These are phyloP conservation scores for Gorgonomyces haynaldii DNA, from an alignment of 192 early-diverging fungal species.

Conservation along the genomic window DNA sequence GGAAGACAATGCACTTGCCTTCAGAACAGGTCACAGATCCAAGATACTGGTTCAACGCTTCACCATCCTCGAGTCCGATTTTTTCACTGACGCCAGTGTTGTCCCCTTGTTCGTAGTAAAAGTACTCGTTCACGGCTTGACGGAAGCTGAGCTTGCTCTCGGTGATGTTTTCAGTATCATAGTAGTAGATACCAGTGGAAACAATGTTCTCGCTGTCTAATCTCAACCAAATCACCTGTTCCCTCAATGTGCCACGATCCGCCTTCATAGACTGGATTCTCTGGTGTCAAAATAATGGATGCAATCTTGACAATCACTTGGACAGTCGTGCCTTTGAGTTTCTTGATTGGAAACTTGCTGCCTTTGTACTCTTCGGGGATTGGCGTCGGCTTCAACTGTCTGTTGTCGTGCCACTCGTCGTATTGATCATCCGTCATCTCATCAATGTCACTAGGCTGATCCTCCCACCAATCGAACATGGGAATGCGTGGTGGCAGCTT, in stretches of 20 bases:
- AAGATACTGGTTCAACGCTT: slow-evolving; percentile 21
- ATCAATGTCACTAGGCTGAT: background rate
- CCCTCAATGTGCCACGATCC: slow-evolving; percentile 63
- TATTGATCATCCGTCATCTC: slow-evolving; percentile 17
- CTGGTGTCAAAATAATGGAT: slow-evolving; percentile 50
- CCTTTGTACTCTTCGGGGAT: background rate
- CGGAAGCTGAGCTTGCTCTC: slow-evolving; percentile 48
- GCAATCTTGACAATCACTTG: slow-evolving; percentile 65
- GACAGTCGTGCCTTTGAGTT: slow-evolving; percentile 24
- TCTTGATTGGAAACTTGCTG: slow-evolving; percentile 11
- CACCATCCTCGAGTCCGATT: slow-evolving; percentile 8
- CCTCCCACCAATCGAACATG: background rate
- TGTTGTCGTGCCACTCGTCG: background rate
- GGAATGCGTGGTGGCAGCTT: background rate
- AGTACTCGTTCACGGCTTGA: slow-evolving; percentile 10
- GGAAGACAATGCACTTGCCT: slow-evolving; percentile 45
- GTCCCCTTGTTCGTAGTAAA: slow-evolving; percentile 5
- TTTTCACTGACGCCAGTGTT: slow-evolving; percentile 10
- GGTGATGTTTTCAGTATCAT: slow-evolving; percentile 58
- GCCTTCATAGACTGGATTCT: slow-evolving; percentile 27
- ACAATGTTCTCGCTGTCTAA: slow-evolving; percentile 63
- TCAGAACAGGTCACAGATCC: slow-evolving; percentile 8
- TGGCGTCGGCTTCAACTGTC: background rate
- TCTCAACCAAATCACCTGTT: too few species aligned
- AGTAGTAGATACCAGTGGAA: slow-evolving; percentile 65